Percentiles rank a stretch among this genome's conserved stretches.
These are phyloP conservation scores for Coelastrella sp. DNA, from an alignment of 139 green algal species.

Conservation along the genomic window DNA sequence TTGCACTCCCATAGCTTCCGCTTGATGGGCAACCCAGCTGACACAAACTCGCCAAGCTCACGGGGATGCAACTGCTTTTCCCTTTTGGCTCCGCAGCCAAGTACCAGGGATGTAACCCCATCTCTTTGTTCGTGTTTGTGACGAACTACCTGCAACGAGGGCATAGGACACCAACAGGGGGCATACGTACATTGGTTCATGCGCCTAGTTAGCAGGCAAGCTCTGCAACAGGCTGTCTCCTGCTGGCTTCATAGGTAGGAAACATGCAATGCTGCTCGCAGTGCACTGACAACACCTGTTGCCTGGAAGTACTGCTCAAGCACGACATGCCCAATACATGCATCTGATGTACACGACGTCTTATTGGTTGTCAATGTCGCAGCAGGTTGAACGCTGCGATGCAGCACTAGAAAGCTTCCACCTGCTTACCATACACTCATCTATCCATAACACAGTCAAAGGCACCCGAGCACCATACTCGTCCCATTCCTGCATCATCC, in stretches of 20 bases:
- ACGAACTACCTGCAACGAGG: slow-evolving; percentile 82
- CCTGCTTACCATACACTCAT: slow-evolving; percentile 88
- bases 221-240: too few relatives aligned
- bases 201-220: too few relatives aligned
- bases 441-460: slow-evolving; percentile 97
- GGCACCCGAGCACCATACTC: slow-evolving; percentile 86
- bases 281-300: too few relatives aligned
- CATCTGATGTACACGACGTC: too few relatives aligned
- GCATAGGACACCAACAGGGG: too few relatives aligned
- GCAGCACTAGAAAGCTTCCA: slow-evolving; percentile 15
- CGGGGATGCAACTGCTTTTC: slow-evolving; percentile 75
- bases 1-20: slow-evolving; percentile 83
- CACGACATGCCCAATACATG: too few relatives aligned
- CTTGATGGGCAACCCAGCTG: slow-evolving; percentile 76
- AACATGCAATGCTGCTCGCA: too few relatives aligned
- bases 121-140: slow-evolving; percentile 80
- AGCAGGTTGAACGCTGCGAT: too few relatives aligned
- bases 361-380: too few relatives aligned
- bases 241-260: too few relatives aligned
- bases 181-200: too few relatives aligned
- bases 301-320: too few relatives aligned
- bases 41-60: slow-evolving; percentile 44
- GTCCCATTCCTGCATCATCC: slow-evolving; percentile 98
- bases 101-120: slow-evolving; percentile 84
- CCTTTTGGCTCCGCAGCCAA: slow-evolving; percentile 81